These are phyloP conservation scores for Beauveria sp. DNA, from an alignment of 2,329 filamentous ascomycete genomes.

Conservation along the genomic window DNA sequence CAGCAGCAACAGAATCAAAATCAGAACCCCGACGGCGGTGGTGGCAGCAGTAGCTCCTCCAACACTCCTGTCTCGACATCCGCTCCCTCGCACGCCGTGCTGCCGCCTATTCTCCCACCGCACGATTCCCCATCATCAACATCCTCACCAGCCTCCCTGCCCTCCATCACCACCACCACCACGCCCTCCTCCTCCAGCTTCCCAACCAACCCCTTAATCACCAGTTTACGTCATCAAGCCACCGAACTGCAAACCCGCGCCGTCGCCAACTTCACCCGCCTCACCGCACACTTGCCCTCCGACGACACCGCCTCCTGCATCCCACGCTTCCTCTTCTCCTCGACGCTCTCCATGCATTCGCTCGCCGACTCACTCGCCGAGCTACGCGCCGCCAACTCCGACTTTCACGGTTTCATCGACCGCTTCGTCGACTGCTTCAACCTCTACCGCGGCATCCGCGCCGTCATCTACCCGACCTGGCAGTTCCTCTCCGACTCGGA, in stretches of 20 bases:
- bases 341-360: constrained; percentile 36
- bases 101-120: constrained; percentile 2
- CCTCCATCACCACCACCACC: not conserved
- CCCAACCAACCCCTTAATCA: not conserved
- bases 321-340: constrained; percentile 38
- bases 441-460: constrained; percentile 11
- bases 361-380: constrained; percentile 39
- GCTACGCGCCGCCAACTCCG: constrained; percentile 25
- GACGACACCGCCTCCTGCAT: constrained; percentile 25
- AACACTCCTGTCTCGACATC: constrained; percentile 14
- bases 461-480: constrained; percentile 11
- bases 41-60: not conserved
- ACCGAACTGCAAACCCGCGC: constrained; percentile 38
- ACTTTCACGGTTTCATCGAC: constrained; percentile 13
- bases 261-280: constrained; percentile 29
- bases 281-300: constrained; percentile 16
- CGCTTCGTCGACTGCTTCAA: constrained; percentile 12
- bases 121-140: constrained; percentile 13
- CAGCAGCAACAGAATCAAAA: not conserved
- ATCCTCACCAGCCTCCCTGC: constrained; percentile 13
- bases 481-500: constrained; percentile 12
- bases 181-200: constrained; percentile 10
- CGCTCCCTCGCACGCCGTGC: constrained; percentile 1
- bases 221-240: constrained; percentile 28
- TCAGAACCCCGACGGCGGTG: not conserved